Percentiles rank a stretch among this genome's conserved stretches.
These are phyloP conservation scores for Candida vaughaniae DNA, from an alignment of 805 yeast genomes.

Conservation along the genomic window DNA sequence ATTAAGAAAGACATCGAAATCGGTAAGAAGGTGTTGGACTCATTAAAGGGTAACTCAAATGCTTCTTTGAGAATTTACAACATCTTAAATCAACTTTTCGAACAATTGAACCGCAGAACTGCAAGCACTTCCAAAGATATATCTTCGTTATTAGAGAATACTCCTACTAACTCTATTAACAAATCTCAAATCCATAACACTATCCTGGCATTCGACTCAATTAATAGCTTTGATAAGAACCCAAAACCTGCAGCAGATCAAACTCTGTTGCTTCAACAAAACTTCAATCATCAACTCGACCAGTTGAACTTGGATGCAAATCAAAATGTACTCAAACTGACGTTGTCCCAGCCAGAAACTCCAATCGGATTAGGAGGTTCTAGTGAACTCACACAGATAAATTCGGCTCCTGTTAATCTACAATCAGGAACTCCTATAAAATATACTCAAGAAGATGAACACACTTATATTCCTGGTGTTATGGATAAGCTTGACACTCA, in stretches of 20 bases:
- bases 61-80: constrained; percentile 81
- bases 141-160: constrained; percentile 4
- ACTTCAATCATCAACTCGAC: constrained; percentile 7
- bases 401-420: no score
- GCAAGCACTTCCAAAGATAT: constrained; percentile 41
- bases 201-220: constrained; percentile 12
- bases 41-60: constrained; percentile 68
- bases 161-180: constrained; percentile 1
- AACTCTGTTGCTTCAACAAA: constrained; percentile 5
- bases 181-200: constrained; percentile 12
- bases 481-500: constrained; percentile 85
- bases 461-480: constrained; percentile 67
- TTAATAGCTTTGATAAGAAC: constrained; percentile 8
- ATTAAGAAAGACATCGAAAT: constrained; percentile 75
- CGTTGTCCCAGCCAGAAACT: neutral
- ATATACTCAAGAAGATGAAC: constrained; percentile 2
- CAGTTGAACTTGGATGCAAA: constrained; percentile 2
- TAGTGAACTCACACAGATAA: neutral
- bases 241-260: constrained; percentile 1
- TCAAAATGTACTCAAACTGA: neutral
- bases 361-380: neutral
- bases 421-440: neutral
- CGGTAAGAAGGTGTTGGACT: constrained; percentile 72
- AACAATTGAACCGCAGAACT: constrained; percentile 71
- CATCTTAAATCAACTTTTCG: constrained; percentile 75